phyloP scores from a whole-genome alignment of 768 basidiomycete genomes.

The Holtermanniella nyarrowii region DNA sequence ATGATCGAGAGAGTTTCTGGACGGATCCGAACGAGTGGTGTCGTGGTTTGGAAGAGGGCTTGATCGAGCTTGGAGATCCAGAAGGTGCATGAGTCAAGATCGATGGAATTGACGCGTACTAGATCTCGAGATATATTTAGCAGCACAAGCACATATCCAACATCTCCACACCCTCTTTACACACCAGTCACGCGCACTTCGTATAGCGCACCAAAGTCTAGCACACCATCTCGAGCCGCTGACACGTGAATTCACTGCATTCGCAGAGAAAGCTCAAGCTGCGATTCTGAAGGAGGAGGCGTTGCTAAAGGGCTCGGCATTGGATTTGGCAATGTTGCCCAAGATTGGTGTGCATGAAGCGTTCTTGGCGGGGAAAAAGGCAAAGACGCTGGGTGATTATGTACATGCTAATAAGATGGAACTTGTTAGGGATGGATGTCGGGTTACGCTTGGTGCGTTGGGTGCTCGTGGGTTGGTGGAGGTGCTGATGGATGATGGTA shows the following conservation, averaged over 20 bases:
- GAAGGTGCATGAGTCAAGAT: background rate
- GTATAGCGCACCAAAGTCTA: constrained; percentile 29
- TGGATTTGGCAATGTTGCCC: constrained; percentile 26
- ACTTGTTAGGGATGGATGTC: constrained; percentile 30
- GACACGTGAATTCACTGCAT: constrained; percentile 16
- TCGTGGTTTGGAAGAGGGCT: constrained; percentile 20
- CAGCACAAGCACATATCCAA: constrained; percentile 25
- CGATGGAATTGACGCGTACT: constrained; percentile 9
- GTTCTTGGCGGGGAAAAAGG: constrained; percentile 8
- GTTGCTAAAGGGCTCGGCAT: constrained; percentile 14
- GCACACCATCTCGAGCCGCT: constrained; percentile 28
- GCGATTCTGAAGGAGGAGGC: constrained; percentile 19
- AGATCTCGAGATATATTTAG: constrained; percentile 23
- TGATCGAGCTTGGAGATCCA: background rate
- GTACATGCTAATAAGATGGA: constrained; percentile 35
- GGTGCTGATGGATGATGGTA: constrained; percentile 1
- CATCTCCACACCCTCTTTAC: constrained; percentile 30
- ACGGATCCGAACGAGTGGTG: constrained; percentile 31
- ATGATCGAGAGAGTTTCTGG: constrained; percentile 35
- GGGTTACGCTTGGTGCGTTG: constrained; percentile 26
- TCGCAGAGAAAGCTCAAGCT: constrained; percentile 19
- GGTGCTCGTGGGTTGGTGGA: background rate
- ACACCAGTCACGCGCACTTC: constrained; percentile 23
- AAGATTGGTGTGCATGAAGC: constrained; percentile 20
- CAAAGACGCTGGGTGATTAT: constrained; percentile 31